A percentile compares a stretch with the other conserved stretches of the same genome.
phyloP scores from a whole-genome alignment of 176 grass and related monocot genomes.

The Tillandsia fasciculata region DNA sequence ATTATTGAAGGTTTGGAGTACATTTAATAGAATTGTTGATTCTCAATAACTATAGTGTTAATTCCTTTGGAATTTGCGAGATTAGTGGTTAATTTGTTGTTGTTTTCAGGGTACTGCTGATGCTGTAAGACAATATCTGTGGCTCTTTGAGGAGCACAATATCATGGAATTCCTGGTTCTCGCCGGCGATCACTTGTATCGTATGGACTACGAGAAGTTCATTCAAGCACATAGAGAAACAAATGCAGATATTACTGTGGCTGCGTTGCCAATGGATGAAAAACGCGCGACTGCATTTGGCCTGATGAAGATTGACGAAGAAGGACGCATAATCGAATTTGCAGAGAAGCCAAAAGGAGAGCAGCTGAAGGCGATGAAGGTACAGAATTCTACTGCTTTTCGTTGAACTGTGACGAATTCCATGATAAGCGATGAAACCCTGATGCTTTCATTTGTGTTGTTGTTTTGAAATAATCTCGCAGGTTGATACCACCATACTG shows the following conservation, averaged over 20 bases:
- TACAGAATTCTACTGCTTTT: conserved; percentile 6
- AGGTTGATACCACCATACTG: conserved; percentile 96
- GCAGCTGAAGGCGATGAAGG: conserved; percentile 82
- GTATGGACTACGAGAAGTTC: conserved; percentile 97
- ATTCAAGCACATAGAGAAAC: conserved; percentile 96
- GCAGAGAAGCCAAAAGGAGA: conserved; percentile 96
- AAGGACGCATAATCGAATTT: conserved; percentile 84
- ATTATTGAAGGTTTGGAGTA: no score
- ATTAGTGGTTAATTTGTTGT: neutral
- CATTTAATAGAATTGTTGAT: no score
- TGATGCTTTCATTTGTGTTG: neutral
- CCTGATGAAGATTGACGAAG: conserved; percentile 95
- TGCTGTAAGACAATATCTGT: conserved; percentile 81
- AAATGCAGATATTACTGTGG: conserved; percentile 83
- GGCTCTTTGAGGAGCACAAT: conserved; percentile 97
- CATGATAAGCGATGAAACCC: no score
- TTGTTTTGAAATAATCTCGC: neutral
- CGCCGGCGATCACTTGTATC: conserved; percentile 91
- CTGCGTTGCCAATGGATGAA: conserved; percentile 89
- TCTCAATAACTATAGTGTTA: neutral
- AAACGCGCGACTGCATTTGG: conserved; percentile 83
- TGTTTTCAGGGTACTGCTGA: conserved; percentile 79
- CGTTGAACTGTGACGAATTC: no score
- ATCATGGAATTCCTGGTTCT: conserved; percentile 87
- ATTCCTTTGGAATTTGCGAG: neutral